These are phyloP conservation scores for Colletotrichum sp. DNA, from an alignment of 2,329 filamentous ascomycete species.

Conservation along the genomic window DNA sequence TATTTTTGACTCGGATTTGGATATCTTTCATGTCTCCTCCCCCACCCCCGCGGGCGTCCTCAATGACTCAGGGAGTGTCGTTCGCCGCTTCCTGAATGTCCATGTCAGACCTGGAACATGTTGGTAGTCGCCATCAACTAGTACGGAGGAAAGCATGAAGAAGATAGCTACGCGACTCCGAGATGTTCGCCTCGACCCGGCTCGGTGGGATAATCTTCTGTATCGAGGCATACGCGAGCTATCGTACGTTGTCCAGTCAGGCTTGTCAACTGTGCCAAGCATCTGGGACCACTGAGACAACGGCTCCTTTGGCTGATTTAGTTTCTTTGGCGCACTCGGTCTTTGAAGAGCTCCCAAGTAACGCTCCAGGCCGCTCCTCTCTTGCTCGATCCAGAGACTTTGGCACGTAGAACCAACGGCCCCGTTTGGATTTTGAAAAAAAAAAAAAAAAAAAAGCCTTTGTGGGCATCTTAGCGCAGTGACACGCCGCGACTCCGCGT, in stretches of 20 bases:
- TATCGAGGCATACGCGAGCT: neutral
- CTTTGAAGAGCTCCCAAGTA: neutral
- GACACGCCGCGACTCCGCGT: neutral
- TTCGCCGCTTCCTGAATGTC: neutral
- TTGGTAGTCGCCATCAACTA: neutral
- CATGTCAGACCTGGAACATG: neutral
- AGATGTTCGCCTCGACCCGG: neutral
- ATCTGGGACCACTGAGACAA: neutral
- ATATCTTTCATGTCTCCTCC: neutral
- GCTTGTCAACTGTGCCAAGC: neutral
- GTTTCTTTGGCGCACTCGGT: neutral
- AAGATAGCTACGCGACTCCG: neutral
- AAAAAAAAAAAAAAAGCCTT: neutral
- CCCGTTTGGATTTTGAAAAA: neutral
- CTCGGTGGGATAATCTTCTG: neutral
- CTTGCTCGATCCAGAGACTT: neutral
- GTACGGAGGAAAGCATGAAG: neutral
- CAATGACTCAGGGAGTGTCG: neutral
- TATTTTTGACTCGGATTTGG: neutral
- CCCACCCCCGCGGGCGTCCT: neutral
- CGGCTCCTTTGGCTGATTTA: neutral
- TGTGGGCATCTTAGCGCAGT: neutral
- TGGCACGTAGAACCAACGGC: neutral
- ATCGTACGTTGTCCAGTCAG: constrained; percentile 12
- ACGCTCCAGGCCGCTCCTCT: neutral